Evolutionary conservation across 192 early-diverging fungal species (phyloP), one percentile per base, ranked within the genome.

Genomic region (Entrophospora sp.): DNA sequence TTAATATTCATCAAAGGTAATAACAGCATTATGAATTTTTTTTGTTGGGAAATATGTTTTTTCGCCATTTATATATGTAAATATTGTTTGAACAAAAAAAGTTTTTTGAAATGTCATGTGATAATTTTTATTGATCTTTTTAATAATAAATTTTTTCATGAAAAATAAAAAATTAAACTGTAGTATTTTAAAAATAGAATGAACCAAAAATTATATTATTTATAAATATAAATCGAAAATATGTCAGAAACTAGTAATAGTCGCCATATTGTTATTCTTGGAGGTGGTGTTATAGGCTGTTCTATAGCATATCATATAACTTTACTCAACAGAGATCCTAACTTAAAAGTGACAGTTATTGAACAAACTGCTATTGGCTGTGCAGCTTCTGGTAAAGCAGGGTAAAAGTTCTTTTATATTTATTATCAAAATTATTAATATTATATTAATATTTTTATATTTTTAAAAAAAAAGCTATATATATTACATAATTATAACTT

Each of bases 341-440:
- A 55, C 20, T 25, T 71, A 13, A 49, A 62, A 42, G 52, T 80
- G 2, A 80, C 78, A 1, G 63, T 80, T 8, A 49, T 80, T 42
- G 78, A 80, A 48, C 64, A 70, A 51, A 71, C 71, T 7, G 70
- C 46, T 14, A 68, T 80, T 28, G 78, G 75, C 8, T 67, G 64
- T 27, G 73, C 66, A n/a, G 74, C 74, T 18, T 75, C 73, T 16
- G 78, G 78, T 5, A 76, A 73, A 52, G 71, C 78, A 22, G 78
- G 37, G 63, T 65, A 65, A 31, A 30, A 31, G 16, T 16, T 14
- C 9, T 5, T 20, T 1, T 2, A 32, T 9, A 5, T 32, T 52
- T 13, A 31, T 30, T 16, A 30, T 59, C 16, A 13, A n/a, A 36
- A 20, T 59, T 38, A 52, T 52, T 13, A 9, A 5, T 18, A 9